These are phyloP conservation scores for Dothideomycetes sp. DNA, from an alignment of 2,329 filamentous ascomycete species.

Conservation along the genomic window DNA sequence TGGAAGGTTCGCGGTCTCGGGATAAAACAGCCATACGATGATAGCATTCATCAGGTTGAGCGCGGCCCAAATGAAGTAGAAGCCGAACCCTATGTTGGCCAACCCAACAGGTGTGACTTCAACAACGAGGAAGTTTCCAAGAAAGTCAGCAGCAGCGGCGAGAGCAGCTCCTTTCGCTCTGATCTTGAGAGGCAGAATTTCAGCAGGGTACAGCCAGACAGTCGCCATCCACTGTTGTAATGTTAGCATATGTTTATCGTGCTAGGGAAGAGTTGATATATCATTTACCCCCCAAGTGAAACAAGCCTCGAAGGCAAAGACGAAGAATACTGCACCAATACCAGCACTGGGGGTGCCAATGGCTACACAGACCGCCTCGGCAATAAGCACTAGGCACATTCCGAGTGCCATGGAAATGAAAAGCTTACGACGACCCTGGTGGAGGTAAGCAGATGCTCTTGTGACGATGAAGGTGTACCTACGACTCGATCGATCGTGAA, in stretches of 20 bases:
- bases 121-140: conserved; percentile 8
- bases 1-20: conserved; percentile 4
- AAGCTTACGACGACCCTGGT: conserved; percentile 12
- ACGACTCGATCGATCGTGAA: conserved; percentile 50
- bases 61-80: conserved; percentile 7
- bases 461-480: background rate
- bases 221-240: conserved; percentile 13
- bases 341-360: conserved; percentile 10
- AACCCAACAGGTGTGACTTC: conserved; percentile 5
- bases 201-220: conserved; percentile 15
- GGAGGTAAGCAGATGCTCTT: background rate
- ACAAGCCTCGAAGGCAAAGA: conserved; percentile 17
- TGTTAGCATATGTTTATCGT: background rate
- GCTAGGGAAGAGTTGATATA: background rate
- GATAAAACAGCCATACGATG: conserved; percentile 7
- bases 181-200: conserved; percentile 14
- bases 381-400: conserved; percentile 17
- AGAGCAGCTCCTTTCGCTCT: conserved; percentile 14
- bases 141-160: conserved; percentile 15
- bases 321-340: conserved; percentile 15
- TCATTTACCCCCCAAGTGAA: conserved; percentile 13
- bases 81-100: conserved; percentile 2
- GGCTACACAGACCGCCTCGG: conserved; percentile 15
- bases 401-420: conserved; percentile 11
- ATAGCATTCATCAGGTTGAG: conserved; percentile 5